Percentiles rank a stretch among this genome's conserved stretches.
These are phyloP conservation scores for Candida golubevii DNA, from an alignment of 805 yeast genomes.

Conservation along the genomic window DNA sequence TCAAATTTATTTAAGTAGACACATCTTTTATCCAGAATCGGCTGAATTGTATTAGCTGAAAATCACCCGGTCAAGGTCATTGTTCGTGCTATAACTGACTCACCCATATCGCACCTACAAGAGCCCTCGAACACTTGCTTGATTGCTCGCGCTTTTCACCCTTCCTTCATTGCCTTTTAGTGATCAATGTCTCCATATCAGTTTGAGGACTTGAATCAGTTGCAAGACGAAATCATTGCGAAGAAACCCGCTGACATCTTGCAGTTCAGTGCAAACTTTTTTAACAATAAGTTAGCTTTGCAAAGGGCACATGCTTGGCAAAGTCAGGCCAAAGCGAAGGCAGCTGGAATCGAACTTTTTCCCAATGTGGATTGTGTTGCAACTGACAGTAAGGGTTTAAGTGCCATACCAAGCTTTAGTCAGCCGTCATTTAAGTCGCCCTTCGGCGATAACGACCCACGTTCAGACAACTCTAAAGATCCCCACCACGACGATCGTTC, in stretches of 20 bases:
- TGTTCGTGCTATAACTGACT: too few species aligned
- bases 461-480: conserved; percentile 40
- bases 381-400: conserved; percentile 27
- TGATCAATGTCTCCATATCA: conserved; percentile 14
- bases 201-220: conserved; percentile 54
- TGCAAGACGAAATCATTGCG: conserved; percentile 50
- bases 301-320: conserved; percentile 53
- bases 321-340: conserved; percentile 45
- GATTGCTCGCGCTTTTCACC: conserved; percentile 7
- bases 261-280: conserved; percentile 74
- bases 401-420: conserved; percentile 24
- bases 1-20: too few species aligned
- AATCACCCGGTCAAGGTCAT: too few species aligned
- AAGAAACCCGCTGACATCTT: conserved; percentile 63
- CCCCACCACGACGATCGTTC: conserved; percentile 16
- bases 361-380: conserved; percentile 35
- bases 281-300: conserved; percentile 55
- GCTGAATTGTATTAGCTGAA: too few species aligned
- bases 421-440: conserved; percentile 57
- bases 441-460: conserved; percentile 63
- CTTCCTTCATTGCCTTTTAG: background rate
- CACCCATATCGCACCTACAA: background rate
- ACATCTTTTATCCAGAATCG: too few species aligned
- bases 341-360: conserved; percentile 48
- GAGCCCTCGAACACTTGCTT: background rate